Evolutionary conservation across 352 stramenopile genomes (phyloP).

Genomic region (Pythium aquatile): DNA sequence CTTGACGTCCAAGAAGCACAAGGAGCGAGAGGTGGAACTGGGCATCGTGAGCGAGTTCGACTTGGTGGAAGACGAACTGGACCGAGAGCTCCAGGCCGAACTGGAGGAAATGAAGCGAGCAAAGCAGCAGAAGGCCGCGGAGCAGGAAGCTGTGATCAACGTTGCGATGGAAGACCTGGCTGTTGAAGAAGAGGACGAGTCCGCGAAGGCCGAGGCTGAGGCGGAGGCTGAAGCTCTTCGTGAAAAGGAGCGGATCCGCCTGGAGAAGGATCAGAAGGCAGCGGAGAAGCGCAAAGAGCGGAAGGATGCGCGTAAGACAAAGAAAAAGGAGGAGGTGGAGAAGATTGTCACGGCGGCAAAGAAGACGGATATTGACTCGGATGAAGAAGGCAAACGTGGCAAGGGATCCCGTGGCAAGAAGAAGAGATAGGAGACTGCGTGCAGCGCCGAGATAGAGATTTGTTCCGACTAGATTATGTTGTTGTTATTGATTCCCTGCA

Average conservation of each 20-base stretch:
- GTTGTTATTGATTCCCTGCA: slow-evolving; percentile 18
- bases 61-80: slow-evolving; percentile 61
- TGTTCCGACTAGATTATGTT: background rate
- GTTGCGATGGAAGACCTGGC: background rate
- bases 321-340: slow-evolving; percentile 78
- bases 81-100: slow-evolving; percentile 54
- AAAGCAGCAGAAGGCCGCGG: slow-evolving; percentile 28
- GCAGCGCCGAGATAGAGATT: background rate
- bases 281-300: slow-evolving; percentile 76
- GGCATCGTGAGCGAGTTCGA: slow-evolving; percentile 56
- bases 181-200: slow-evolving; percentile 4
- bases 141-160: slow-evolving; percentile 15
- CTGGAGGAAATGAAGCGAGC: slow-evolving; percentile 35
- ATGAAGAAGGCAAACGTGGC: slow-evolving; percentile 41
- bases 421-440: slow-evolving; percentile 26
- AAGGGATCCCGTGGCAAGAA: slow-evolving; percentile 26
- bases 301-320: slow-evolving; percentile 79
- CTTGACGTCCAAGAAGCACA: slow-evolving; percentile 78
- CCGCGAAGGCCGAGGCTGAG: slow-evolving; percentile 19
- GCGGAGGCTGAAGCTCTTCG: slow-evolving; percentile 33
- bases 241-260: slow-evolving; percentile 47
- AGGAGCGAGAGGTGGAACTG: slow-evolving; percentile 70
- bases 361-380: slow-evolving; percentile 38
- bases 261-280: slow-evolving; percentile 77
- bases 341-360: slow-evolving; percentile 51